A percentile compares a stretch with the other conserved stretches of the same genome.
Conservation (phyloP, 495 filamentous ascomycete species). For the Glarea lozoyensis region DNA sequence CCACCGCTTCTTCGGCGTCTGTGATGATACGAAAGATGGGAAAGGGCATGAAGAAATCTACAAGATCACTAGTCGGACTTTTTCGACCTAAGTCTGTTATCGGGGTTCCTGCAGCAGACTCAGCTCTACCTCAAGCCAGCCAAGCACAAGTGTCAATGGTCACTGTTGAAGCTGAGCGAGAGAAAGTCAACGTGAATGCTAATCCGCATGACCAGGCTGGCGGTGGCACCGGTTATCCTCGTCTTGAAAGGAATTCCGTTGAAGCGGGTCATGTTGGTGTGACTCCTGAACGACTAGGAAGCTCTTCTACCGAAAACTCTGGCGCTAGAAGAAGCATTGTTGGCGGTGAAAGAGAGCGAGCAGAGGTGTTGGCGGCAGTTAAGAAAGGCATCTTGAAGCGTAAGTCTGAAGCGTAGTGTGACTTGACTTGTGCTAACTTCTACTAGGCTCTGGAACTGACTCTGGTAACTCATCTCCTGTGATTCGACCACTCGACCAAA, state of each 20-base stretch:
- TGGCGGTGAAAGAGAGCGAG: slow-evolving; percentile 82
- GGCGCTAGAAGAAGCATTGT: slow-evolving; percentile 73
- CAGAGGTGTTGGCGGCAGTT: slow-evolving; percentile 81
- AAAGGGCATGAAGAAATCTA: slow-evolving; percentile 88
- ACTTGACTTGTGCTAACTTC: slow-evolving; percentile 7
- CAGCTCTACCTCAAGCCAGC: slow-evolving; percentile 53
- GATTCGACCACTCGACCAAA: slow-evolving; percentile 43
- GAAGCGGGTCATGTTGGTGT: slow-evolving; percentile 42
- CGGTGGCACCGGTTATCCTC: slow-evolving; percentile 79
- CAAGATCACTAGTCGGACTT: slow-evolving; percentile 81
- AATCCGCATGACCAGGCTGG: slow-evolving; percentile 59
- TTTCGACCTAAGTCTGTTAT: slow-evolving; percentile 92
- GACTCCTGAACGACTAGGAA: slow-evolving; percentile 35
- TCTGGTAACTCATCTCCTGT: slow-evolving; percentile 62
- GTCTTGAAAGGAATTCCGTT: slow-evolving; percentile 71
- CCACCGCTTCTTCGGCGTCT: slow-evolving; percentile 93
- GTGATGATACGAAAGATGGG: slow-evolving; percentile 99
- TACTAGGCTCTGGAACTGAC: slow-evolving; percentile 45
- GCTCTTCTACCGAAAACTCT: slow-evolving; percentile 49
- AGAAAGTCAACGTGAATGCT: slow-evolving; percentile 70
- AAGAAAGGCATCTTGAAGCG: slow-evolving; percentile 94
- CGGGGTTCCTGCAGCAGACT: slow-evolving; percentile 63
- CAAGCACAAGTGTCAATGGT: slow-evolving; percentile 84
- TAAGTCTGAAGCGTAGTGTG: slow-evolving; percentile 34
- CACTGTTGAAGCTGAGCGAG: slow-evolving; percentile 86